These are phyloP conservation scores for Isabelozyma heimii DNA, from an alignment of 805 yeast genomes.

Conservation along the genomic window DNA sequence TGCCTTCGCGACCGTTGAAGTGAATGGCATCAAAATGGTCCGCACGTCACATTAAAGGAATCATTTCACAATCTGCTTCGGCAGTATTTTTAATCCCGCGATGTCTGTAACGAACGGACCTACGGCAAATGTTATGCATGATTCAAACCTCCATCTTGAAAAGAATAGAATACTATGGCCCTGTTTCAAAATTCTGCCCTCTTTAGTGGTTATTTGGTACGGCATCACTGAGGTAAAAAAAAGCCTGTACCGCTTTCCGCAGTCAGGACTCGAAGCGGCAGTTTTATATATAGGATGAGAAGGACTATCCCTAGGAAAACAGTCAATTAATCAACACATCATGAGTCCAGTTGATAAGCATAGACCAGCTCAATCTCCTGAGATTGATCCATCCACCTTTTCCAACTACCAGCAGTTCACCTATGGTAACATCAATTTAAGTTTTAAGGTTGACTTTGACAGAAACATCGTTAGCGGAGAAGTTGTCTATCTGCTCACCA, in stretches of 20 bases:
- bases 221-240: not conserved
- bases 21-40: not conserved
- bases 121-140: not conserved
- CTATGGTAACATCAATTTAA: constrained; percentile 50
- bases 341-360: not conserved
- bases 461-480: constrained; percentile 51
- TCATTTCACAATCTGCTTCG: not conserved
- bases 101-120: not conserved
- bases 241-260: not conserved
- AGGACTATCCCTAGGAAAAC: not conserved
- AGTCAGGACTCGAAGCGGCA: not conserved
- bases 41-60: not conserved
- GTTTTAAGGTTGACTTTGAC: constrained; percentile 55
- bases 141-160: not conserved
- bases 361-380: not conserved
- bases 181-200: not conserved
- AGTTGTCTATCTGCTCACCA: constrained; percentile 45
- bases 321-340: not conserved
- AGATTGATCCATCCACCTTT: constrained; percentile 68
- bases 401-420: constrained; percentile 63
- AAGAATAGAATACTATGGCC: not conserved
- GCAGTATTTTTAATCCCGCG: not conserved
- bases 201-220: not conserved
- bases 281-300: not conserved
- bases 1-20: not conserved